Base-by-base conservation (phyloP, 2,329 filamentous ascomycete species). In the Septoria petroselini region DNA sequence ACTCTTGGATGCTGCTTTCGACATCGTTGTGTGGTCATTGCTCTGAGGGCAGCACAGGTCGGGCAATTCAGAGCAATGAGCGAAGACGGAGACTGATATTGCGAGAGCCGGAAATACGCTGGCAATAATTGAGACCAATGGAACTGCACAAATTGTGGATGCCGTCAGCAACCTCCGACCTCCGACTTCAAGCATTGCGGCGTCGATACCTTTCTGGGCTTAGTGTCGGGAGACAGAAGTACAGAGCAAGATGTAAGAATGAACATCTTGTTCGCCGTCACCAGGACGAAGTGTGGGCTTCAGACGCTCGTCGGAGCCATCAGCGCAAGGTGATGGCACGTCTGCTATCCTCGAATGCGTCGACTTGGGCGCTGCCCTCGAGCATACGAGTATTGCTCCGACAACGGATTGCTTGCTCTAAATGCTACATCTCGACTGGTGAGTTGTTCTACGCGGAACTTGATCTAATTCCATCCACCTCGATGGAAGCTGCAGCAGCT, bases 1-100 rank as follows among this genome's bases (percentile, higher is more conserved):
- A 63, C 65, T 70, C 64, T 74, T 74, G 52, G 62, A 58, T 68
- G 51, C 65, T 54, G 71, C 61, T 55, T 67, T 66, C 38, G 71
- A 68, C 73, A 75, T 73, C 38, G 51, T 59, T 52, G 50, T 58
- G 53, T 52, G 53, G 55, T 62, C 68, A 70, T 68, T 59, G 63
- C 66, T 62, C 29, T 52, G 50, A 45, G 38, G 29, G 48, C 35
- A 44, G 18, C 11, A 35, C 33, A 14, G 7, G 9, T 11, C 14
- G 14, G 14, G 18, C 8, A 17, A 1, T n/a, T 3, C 8, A 4
- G 8, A 14, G 14, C 33, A 38, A 18, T 12, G 35, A 38, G 35
- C 15, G 21, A 18, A 19, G 35, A 11, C 17, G 35, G 17, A 38
- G 17, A 19, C 15, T 19, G 21, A 38, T 19, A 17, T 38, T 17